Percentiles rank a stretch among this genome's conserved stretches.
These are phyloP conservation scores for Stellera chamaejasme DNA, from an alignment of 345 rosid species.

Conservation along the genomic window DNA sequence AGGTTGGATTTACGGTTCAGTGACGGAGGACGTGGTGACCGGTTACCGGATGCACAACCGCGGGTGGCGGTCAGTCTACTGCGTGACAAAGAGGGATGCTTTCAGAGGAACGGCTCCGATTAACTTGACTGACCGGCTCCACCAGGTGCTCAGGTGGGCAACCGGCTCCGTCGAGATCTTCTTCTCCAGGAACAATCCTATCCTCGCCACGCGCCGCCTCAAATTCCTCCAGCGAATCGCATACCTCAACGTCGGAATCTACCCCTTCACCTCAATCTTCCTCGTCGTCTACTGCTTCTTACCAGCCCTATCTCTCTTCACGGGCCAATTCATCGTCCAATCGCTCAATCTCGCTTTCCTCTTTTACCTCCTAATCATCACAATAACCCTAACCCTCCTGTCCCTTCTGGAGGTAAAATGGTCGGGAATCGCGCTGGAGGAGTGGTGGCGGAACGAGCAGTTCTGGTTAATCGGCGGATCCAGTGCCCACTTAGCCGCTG, in stretches of 20 bases:
- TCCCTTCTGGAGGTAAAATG: constrained; percentile 87
- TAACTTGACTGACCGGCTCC: constrained; percentile 86
- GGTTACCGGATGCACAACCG: constrained; percentile 98
- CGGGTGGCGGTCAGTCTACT: constrained; percentile 89
- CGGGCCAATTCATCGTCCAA: constrained; percentile 70
- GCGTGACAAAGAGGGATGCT: constrained; percentile 85
- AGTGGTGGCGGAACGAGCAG: constrained; percentile 92
- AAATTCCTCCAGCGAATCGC: constrained; percentile 86
- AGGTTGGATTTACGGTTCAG: constrained; percentile 91
- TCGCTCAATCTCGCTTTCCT: constrained; percentile 55
- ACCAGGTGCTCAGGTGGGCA: constrained; percentile 92
- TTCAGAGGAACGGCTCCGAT: constrained; percentile 92
- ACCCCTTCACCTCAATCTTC: constrained; percentile 85
- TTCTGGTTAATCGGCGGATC: constrained; percentile 94
- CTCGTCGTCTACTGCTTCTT: constrained; percentile 75
- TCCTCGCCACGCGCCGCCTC: constrained; percentile 53
- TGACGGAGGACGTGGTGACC: constrained; percentile 81
- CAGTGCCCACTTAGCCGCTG: constrained; percentile 83
- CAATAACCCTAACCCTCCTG: constrained; percentile 46
- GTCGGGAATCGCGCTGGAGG: constrained; percentile 81
- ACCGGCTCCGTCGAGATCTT: constrained; percentile 94
- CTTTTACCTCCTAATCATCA: constrained; percentile 55
- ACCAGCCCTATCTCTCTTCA: constrained; percentile 75
- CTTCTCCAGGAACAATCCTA: constrained; percentile 74
- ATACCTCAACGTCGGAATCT: constrained; percentile 75